Evolutionary conservation across 768 basidiomycete species (phyloP), one percentile per base, ranked within the genome.

Genomic region (Lentinula raphanica): DNA sequence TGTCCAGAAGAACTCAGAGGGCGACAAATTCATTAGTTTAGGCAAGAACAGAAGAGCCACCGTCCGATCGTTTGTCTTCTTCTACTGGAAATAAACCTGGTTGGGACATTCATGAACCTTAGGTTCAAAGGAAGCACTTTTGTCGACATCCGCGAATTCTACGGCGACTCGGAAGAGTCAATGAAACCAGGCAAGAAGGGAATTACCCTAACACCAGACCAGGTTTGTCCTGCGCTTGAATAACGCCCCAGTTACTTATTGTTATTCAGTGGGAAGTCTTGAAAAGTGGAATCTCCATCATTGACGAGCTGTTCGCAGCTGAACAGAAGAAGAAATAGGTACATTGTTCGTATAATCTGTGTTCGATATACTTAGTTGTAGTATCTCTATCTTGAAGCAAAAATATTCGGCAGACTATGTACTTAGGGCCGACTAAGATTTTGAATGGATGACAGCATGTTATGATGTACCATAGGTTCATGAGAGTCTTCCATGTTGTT

Each of bases 101-200:
- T 9, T 32, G 28, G 29, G 1, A 50, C 1, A 28, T 15, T 32
- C n/a, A 32, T 32, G 19, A 11, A 31, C 13, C 63, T 71, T 35
- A 62, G 60, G 38, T 77, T 75, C 70, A 76, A 79, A 77, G 87
- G 85, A 7, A 74, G 70, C 1, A 65, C 78, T 3, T 72, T 83
- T 42, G 67, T 92, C 25, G 88, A 92, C 64, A 89, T 92, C 54
- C 82, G 90, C 39, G 88, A 92, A 67, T 92, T 79, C 63, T 93
- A 88, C 55, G 76, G 64, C 8, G 64, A 70, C 9, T 62, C 60
- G 48, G 69, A 79, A 1, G 69, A 68, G 0, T 83, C 85, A 5
- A 77, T 81, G 62, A 90, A 87, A 60, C 90, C 91, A 0, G 88
- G 89, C 0, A 92, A 90, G 70, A 93, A 92, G 64, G 91, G 91